Conservation (phyloP, 305 asterid species). For the Fraxinus xanthoxyloides region DNA sequence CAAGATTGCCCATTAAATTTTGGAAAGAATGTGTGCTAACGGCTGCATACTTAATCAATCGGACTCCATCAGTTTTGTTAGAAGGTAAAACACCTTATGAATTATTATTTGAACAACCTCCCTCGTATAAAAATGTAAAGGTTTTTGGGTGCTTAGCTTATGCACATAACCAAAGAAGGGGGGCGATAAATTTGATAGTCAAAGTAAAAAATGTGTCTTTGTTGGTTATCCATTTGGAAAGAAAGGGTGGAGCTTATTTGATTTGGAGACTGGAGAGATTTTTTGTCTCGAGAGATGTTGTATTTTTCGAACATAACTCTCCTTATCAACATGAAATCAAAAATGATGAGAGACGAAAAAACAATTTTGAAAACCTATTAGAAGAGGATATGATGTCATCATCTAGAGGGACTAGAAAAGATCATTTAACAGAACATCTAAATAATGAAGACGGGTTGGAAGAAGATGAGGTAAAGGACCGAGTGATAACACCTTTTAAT, state of each 20-base stretch:
- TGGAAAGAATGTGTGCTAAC: background rate
- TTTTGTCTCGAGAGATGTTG: background rate
- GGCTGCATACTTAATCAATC: background rate
- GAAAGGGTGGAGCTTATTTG: background rate
- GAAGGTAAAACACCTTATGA: background rate
- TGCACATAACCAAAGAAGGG: background rate
- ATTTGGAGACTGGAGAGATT: background rate
- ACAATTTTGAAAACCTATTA: background rate
- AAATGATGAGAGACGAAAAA: background rate
- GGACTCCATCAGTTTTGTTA: background rate
- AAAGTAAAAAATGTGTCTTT: background rate
- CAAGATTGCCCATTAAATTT: background rate
- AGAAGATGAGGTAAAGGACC: no score
- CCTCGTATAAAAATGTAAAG: background rate
- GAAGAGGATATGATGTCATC: no score
- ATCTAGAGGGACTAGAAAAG: no score
- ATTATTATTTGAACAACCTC: background rate
- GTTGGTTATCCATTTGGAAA: slow-evolving; percentile 1
- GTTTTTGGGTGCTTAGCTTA: background rate
- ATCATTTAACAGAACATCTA: no score
- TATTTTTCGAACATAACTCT: background rate
- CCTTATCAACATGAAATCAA: background rate
- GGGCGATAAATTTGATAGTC: background rate
- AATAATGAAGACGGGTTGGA: no score
- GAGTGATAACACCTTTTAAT: no score